Conservation (phyloP, 768 basidiomycete species). For the Psilocybe cyanescens region DNA sequence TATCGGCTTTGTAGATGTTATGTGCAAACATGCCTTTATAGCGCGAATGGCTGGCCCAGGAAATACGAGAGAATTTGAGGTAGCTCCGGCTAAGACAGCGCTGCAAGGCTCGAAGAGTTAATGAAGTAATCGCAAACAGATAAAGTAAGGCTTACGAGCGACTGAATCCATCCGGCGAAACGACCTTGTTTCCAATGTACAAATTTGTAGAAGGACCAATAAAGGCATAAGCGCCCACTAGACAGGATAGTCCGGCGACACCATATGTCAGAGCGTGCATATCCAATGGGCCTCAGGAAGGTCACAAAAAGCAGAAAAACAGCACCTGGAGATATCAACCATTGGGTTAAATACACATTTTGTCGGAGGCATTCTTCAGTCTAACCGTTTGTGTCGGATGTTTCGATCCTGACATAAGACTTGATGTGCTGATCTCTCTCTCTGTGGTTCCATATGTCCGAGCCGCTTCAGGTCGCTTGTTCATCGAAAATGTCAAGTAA, state of each 20-base stretch:
- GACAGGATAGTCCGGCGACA: neutral
- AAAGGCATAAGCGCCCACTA: slow-evolving; percentile 1
- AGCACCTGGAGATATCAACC: neutral
- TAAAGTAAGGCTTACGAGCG: slow-evolving; percentile 26
- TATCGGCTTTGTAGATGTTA: neutral
- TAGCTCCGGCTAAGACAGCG: slow-evolving; percentile 27
- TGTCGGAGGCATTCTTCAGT: neutral
- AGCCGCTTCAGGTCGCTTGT: neutral
- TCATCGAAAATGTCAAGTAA: no score
- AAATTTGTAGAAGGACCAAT: slow-evolving; percentile 35
- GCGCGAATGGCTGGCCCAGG: slow-evolving; percentile 31
- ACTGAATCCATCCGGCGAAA: slow-evolving; percentile 56
- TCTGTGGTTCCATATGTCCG: neutral
- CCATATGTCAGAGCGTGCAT: slow-evolving; percentile 6
- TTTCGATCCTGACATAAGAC: neutral
- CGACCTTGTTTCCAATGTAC: slow-evolving; percentile 44
- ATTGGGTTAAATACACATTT: neutral
- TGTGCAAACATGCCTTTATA: slow-evolving; percentile 19
- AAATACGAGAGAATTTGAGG: slow-evolving; percentile 17
- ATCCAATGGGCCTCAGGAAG: neutral
- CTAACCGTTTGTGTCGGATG: neutral
- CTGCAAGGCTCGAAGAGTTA: slow-evolving; percentile 9
- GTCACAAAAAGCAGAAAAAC: neutral
- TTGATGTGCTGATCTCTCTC: neutral
- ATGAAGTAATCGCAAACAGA: neutral